Base-by-base conservation (phyloP, 768 basidiomycete genomes). In the Lentinula detonsa region DNA sequence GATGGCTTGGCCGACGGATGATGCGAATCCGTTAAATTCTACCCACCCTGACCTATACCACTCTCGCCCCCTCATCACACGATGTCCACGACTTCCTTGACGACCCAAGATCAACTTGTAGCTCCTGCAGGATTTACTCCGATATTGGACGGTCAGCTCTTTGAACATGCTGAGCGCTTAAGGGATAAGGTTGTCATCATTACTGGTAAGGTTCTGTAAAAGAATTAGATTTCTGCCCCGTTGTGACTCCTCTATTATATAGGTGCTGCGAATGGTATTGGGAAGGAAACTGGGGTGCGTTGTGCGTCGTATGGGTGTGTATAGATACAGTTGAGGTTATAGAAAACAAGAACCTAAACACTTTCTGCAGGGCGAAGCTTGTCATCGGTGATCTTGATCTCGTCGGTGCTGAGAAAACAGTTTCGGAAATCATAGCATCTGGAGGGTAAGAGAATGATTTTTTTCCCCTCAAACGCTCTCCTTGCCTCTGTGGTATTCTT, bases 371-470 rank as follows among this genome's bases (percentile, higher is more conserved):
- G 3, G 71, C 73, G 15, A 72, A 68, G 39, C 51, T 64, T 45
- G 50, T 73, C 35, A 71, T 74, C 43, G 73, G 71, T 48, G 73
- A 74, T 54, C 18, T 71, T 9, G 68, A 74, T 52, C 40, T 66
- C n/a, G 57, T 46, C 15, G 69, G 61, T 4, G 67, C 62, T 21
- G 62, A 69, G 51, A 51, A 61, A 35, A 62, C 65, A 7, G 66
- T 61, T 4, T 15, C 60, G 1, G 62, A 66, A 15, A 68, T 68
- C 51, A 60, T 33, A 40, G 54, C 57, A 9, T 55, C 53, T 1
- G 69, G 71, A 56, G 69, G 73, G 71, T 72, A 40, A 23, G 28
- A 28, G 28, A 28, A 13, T 34, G 8, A 6, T 3, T 15, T 4
- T 37, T 10, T 8, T 37, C n/a, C n/a, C 23, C 35, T 10, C 11